Evolutionary conservation across 225 moss, liverwort and hornwort species (phyloP), one percentile per base, ranked within the genome.

Genomic region (Polytrichum formosum): DNA sequence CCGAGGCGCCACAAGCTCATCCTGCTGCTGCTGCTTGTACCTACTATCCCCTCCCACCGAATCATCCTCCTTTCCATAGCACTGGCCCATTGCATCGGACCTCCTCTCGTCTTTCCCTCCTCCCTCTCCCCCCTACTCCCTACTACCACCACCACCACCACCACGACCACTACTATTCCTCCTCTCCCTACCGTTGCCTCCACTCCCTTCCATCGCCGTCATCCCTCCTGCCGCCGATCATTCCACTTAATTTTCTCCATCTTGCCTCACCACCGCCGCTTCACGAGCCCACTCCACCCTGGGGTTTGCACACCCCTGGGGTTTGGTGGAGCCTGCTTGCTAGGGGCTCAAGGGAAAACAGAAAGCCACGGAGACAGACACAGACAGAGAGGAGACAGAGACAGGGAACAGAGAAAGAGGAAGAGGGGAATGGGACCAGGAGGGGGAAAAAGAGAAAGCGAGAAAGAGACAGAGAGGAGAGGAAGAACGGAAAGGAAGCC

Each of bases 21-120:
- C 85, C 60, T 88, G 85, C 87, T 85, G 81, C 85, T 81, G 46
- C 81, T 86, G 18, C 83, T 72, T 56, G 58, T 73, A 78, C 79
- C 83, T 77, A 90, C 90, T 82, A 94, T 98, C 66, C 94, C 97
- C 72, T 88, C 97, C 97, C 97, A 98, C 94, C 92, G 97, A 94
- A 91, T 98, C 84, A 72, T 25, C 27, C 29, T 29, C 81, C 84
- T 84, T 88, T 70, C 84, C 88, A 72, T 75, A 88, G 72, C 88
- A 88, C 82, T 82, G 88, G 79, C 88, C 88, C 88, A 88, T 88
- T 81, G 88, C 88, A 88, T 88, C 55, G 21, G 53, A 56, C n/a
- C 22, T 23, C 58, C n/a, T 23, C 58, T 58, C 58, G n/a, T 22
- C 58, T 58, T 7, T 8, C 58, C 58, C 58, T 58, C n/a, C 58